phyloP scores from a whole-genome alignment of 176 grass and related monocot species.

The Aechmea fasciata region DNA sequence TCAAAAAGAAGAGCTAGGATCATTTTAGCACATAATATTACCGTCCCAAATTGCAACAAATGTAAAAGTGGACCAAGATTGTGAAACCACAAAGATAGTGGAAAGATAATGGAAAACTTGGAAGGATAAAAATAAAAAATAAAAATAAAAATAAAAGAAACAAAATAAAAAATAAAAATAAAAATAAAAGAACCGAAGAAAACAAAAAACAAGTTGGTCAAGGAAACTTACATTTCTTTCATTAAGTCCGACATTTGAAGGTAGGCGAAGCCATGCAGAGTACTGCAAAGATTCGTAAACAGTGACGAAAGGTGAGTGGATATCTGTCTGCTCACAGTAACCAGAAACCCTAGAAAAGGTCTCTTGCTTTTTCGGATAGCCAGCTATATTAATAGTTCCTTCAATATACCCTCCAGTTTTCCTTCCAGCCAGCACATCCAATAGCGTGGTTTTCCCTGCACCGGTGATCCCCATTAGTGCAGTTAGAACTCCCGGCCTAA shows the following conservation, averaged over 20 bases:
- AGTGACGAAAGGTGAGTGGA: conserved; percentile 75
- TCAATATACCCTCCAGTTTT: conserved; percentile 86
- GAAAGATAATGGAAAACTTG: too few species aligned
- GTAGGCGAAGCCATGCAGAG: conserved; percentile 83
- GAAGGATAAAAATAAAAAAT: too few species aligned
- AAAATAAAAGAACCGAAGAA: not conserved
- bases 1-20: too few species aligned
- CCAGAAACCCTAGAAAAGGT: conserved; percentile 85
- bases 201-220: not conserved
- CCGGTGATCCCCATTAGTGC: conserved; percentile 94
- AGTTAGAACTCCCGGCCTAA: conserved; percentile 80
- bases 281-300: conserved; percentile 75
- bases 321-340: conserved; percentile 91
- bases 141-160: not conserved
- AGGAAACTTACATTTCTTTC: conserved; percentile 59
- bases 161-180: not conserved
- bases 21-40: not conserved
- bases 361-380: conserved; percentile 82
- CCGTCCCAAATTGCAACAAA: not conserved
- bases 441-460: conserved; percentile 89
- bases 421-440: conserved; percentile 89
- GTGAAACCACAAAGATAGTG: too few species aligned
- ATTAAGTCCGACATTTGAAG: conserved; percentile 54
- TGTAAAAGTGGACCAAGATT: not conserved
- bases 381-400: conserved; percentile 61